phyloP scores from a whole-genome alignment of 139 green algal species.

The Chlorella ohadii region DNA sequence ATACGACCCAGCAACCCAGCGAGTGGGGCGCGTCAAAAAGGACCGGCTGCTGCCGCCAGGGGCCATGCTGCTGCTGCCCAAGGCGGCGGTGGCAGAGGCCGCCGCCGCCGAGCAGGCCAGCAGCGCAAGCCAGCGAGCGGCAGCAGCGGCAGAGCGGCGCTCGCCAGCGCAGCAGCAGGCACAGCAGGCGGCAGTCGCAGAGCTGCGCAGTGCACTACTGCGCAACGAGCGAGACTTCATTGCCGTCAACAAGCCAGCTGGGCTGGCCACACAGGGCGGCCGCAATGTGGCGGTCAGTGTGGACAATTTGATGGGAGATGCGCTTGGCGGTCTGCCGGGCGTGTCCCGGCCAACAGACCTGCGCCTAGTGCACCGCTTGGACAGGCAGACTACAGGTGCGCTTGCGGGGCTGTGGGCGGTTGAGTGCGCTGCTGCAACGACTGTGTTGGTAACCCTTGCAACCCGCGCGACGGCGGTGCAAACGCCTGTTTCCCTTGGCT shows the following conservation, averaged over 20 bases:
- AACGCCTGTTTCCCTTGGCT: too few species aligned
- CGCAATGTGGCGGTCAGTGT: conserved; percentile 25
- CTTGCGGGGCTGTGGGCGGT: too few species aligned
- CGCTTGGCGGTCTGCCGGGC: conserved; percentile 10
- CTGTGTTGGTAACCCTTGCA: too few species aligned
- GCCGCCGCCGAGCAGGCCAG: neutral
- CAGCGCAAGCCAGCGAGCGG: neutral
- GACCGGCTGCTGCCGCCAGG: conserved; percentile 21
- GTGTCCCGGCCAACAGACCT: neutral
- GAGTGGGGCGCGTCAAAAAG: conserved; percentile 8
- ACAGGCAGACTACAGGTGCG: conserved; percentile 54
- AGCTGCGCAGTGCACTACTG: conserved; percentile 40
- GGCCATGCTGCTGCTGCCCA: conserved; percentile 36
- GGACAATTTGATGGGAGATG: conserved; percentile 40
- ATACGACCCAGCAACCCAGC: conserved; percentile 1
- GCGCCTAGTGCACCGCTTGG: conserved; percentile 73
- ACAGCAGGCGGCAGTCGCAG: neutral
- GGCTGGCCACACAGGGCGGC: conserved; percentile 66
- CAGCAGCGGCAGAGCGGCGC: neutral
- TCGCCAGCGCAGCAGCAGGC: neutral
- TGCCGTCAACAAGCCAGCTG: conserved; percentile 75
- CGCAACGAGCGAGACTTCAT: conserved; percentile 54
- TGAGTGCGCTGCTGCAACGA: too few species aligned
- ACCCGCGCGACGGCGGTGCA: too few species aligned
- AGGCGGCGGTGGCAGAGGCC: neutral